Percentiles rank a stretch among this genome's conserved stretches.
Conservation (phyloP, 2,329 filamentous ascomycete genomes). For the Fusarium dimerum region DNA sequence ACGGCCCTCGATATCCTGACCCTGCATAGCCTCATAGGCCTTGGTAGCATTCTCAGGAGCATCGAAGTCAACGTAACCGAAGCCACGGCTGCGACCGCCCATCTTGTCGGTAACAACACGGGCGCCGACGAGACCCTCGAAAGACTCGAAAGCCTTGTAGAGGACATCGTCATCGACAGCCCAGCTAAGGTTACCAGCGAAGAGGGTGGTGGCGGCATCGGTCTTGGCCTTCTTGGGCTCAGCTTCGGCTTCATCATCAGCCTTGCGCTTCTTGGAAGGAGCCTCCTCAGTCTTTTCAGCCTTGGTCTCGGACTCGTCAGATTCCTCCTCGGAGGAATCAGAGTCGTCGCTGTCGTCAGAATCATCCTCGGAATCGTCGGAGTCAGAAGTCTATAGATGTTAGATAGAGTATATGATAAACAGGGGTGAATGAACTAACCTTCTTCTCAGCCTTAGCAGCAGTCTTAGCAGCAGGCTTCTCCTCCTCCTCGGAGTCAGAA, state of each 20-base stretch:
- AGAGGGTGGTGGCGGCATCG: constrained; percentile 65
- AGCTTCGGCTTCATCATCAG: constrained; percentile 47
- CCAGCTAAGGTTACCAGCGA: constrained; percentile 90
- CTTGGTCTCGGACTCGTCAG: constrained; percentile 36
- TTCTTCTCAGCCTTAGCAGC: constrained; percentile 37
- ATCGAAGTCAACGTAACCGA: constrained; percentile 89
- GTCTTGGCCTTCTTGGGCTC: constrained; percentile 70
- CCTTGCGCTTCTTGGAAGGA: constrained; percentile 50
- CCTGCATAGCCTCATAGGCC: constrained; percentile 75
- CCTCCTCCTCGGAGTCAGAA: constrained; percentile 39
- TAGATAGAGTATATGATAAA: constrained; percentile 3
- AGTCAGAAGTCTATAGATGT: constrained; percentile 30
- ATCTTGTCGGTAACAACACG: constrained; percentile 84
- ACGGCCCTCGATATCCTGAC: constrained; percentile 72
- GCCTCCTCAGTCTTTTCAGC: constrained; percentile 39
- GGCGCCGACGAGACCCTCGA: constrained; percentile 69
- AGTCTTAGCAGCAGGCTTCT: constrained; percentile 31
- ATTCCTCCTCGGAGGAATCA: constrained; percentile 8
- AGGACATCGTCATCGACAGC: constrained; percentile 84
- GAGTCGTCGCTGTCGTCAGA: constrained; percentile 39
- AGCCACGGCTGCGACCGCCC: constrained; percentile 82
- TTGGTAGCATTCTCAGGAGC: constrained; percentile 66
- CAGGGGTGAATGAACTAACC: constrained; percentile 23
- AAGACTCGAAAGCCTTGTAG: constrained; percentile 77
- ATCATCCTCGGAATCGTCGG: constrained; percentile 36